Percentiles rank a stretch among this genome's conserved stretches.
Conservation (phyloP, 768 basidiomycete species). For the Leucogyrophana mollusca region DNA sequence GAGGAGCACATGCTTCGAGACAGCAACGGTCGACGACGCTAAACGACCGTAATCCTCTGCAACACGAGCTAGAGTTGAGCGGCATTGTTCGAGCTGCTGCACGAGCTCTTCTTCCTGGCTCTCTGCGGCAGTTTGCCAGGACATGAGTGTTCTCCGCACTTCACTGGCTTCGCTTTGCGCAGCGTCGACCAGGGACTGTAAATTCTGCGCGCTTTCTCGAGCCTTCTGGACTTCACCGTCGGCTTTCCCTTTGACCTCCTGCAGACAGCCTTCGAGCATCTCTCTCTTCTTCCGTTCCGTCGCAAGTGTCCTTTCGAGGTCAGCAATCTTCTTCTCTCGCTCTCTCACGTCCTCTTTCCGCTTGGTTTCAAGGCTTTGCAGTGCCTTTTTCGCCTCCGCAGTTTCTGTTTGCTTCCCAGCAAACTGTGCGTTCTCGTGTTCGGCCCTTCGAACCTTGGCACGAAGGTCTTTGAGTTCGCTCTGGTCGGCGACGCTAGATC, state of each 20-base stretch:
- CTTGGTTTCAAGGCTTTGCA: constrained; percentile 48
- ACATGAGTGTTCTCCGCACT: constrained; percentile 30
- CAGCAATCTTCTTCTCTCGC: constrained; percentile 50
- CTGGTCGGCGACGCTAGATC: constrained; percentile 45
- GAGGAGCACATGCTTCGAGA: constrained; percentile 35
- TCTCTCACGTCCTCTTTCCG: constrained; percentile 55
- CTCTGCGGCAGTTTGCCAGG: constrained; percentile 29
- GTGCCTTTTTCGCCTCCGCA: constrained; percentile 47
- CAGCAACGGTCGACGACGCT: constrained; percentile 41
- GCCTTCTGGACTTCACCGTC: constrained; percentile 40
- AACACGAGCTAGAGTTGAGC: constrained; percentile 41
- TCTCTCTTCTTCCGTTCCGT: constrained; percentile 54
- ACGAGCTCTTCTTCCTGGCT: constrained; percentile 46
- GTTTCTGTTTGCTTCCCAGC: constrained; percentile 51
- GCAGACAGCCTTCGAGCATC: constrained; percentile 40
- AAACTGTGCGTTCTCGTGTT: constrained; percentile 56
- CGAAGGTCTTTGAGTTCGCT: constrained; percentile 63
- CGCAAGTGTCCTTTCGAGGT: constrained; percentile 51
- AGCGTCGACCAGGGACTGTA: constrained; percentile 37
- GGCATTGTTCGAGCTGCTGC: constrained; percentile 50
- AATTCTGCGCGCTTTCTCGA: constrained; percentile 27
- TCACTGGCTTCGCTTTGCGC: constrained; percentile 36
- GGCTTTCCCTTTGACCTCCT: constrained; percentile 40
- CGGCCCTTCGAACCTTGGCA: constrained; percentile 53
- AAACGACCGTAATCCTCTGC: constrained; percentile 57